Percentiles rank a stretch among this genome's conserved stretches.
These are phyloP conservation scores for Coemansia nantahalensis DNA, from an alignment of 192 early-diverging fungal genomes.

Conservation along the genomic window DNA sequence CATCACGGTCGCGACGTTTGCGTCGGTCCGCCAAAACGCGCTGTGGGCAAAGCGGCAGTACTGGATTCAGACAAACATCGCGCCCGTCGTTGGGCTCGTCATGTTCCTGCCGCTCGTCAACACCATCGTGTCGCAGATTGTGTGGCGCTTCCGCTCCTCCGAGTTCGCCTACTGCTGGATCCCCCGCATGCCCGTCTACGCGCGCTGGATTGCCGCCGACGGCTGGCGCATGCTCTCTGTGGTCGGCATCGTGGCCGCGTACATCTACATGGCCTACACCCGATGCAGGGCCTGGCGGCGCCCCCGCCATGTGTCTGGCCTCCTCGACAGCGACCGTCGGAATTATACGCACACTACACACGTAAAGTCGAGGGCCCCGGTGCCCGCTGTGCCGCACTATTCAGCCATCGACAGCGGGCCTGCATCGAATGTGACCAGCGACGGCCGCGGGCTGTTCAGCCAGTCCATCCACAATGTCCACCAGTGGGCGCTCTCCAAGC, in stretches of 20 bases:
- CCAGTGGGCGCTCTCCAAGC: constrained; percentile 36
- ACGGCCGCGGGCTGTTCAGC: constrained; percentile 25
- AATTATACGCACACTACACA: too few species aligned
- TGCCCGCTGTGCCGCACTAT: not conserved
- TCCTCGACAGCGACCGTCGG: not conserved
- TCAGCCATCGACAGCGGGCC: constrained; percentile 28
- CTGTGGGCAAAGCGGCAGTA: constrained; percentile 21
- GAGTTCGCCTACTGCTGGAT: constrained; percentile 52
- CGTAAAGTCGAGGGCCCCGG: not conserved
- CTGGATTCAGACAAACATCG: constrained; percentile 46
- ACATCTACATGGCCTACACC: constrained; percentile 7
- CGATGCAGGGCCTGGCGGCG: not conserved
- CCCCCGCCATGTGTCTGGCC: not conserved
- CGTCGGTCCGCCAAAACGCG: constrained; percentile 13
- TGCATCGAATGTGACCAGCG: constrained; percentile 1
- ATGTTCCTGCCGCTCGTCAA: constrained; percentile 31
- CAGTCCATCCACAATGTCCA: constrained; percentile 43
- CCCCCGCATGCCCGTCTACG: constrained; percentile 39
- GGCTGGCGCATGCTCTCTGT: constrained; percentile 31
- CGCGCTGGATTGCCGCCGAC: constrained; percentile 48
- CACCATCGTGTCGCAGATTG: constrained; percentile 25
- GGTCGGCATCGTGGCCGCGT: constrained; percentile 6
- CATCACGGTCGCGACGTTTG: constrained; percentile 18
- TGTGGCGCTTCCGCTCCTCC: constrained; percentile 45
- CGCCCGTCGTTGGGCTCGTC: constrained; percentile 31